Base-by-base conservation (phyloP, 352 stramenopile genomes). In the Phytophthora agathidicida region DNA sequence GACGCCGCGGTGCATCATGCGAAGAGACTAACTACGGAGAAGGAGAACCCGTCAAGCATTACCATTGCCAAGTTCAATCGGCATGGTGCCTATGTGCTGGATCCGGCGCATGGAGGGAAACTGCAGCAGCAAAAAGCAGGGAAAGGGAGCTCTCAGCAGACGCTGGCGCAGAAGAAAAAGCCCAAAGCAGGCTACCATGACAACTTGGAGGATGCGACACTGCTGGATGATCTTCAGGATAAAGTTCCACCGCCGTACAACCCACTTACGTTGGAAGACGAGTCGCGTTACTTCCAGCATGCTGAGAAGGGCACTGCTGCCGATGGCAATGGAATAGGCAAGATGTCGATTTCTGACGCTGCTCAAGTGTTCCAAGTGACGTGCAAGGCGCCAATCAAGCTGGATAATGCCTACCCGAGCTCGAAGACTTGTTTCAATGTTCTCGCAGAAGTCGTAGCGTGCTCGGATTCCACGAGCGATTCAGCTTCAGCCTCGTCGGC, bases 11-110 rank as follows among this genome's bases (percentile, higher is more conserved):
- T 86, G 30, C 68, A 84, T 51, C 62, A 73, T 57, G 49, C 63
- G 9, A 53, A 75, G 52, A 65, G 64, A 36, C 68, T 56, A n/a
- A 54, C 45, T 0, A 66, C 54, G 11, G 43, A 41, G 10, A 88
- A 86, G 36, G 78, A 86, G 13, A 76, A 91, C 36, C 68, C 65
- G 11, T 76, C 56, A 8, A 77, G 69, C 26, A 89, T 90, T 57
- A 93, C 83, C 9, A 89, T 96, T 46, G 75, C 83, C 53, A 96
- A 96, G 70, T 96, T 96, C 35, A 96, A 96, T 27, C 72, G 86
- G 9, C 86, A 96, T 38, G 80, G 80, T 17, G 84, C 84, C 1
- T 93, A 94, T 43, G 86, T 96, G 27, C 71, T 96, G 0, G 83
- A 94, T 49, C 84, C 84, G 7, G 70, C 68, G 11, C 83, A 91